Base-by-base conservation (phyloP, 164 flowering plant species). In the Taxillus chinensis region DNA sequence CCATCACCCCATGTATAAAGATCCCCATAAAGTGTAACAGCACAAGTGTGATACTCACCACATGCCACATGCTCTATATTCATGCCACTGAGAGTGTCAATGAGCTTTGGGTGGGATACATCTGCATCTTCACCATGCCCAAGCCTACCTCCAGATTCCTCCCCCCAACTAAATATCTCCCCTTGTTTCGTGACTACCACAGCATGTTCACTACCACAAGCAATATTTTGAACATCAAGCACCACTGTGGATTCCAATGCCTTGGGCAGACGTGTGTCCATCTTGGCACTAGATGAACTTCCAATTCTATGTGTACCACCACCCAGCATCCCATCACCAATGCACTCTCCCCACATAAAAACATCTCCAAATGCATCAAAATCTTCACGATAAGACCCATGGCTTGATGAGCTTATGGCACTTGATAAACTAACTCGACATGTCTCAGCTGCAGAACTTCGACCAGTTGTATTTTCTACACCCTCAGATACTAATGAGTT, bases 1-100 rank as follows among this genome's bases (percentile, higher is more conserved):
- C 92, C 97, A 76, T 84, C 95, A 61, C 99, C 99, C 97, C 99
- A 93, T 7, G 88, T 80, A 57, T 86, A 93, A 62, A 93, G 86
- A 66, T 93, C 97, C 41, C 99, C 99, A 49, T 89, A 77, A 51
- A 70, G 41, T 52, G 96, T 80, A 63, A 89, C 83, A 53, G 92
- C 97, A 81, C 97, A 89, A 12, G 91, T 84, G 71, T 93, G 99
- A 78, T 79, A 84, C 64, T 93, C 92, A 11, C 97, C 96, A 71
- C 99, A 90, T 62, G 95, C 92, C 40, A 87, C 89, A 67, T 66
- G 71, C 66, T 88, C 92, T 70, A 90, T 60, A 42, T 77, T 79
- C 78, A 76, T 68, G 65, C 92, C 92, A 67, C 78, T 74, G 6
- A 90, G 86, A 59, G 77, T 71, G 27, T 82, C 83, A 43, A 93